Conservation (phyloP, 129 eudicot genomes). For the sunflower (Helianthus annuus) region DNA sequence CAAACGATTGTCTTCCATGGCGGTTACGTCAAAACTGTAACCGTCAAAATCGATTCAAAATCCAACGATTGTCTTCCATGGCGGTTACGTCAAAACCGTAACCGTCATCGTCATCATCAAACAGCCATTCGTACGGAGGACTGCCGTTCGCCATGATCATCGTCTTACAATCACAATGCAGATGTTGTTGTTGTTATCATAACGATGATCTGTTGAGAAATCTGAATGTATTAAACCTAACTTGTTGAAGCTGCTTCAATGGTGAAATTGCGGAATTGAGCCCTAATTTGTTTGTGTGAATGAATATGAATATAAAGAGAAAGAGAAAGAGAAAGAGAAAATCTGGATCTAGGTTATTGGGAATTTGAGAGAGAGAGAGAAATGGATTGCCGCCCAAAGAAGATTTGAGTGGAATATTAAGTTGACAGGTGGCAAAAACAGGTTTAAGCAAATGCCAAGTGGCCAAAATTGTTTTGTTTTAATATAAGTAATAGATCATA, state of each 20-base stretch:
- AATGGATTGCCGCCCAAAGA: no score
- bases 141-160: conserved; percentile 33
- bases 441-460: no score
- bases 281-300: conserved; percentile 28
- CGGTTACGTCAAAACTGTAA: conserved; percentile 11
- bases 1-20: conserved; percentile 12
- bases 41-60: conserved; percentile 12
- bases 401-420: no score
- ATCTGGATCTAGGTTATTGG: no score
- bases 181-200: neutral
- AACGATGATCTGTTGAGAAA: conserved; percentile 9
- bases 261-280: neutral
- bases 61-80: conserved; percentile 14
- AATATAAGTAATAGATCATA: no score
- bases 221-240: no score
- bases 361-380: no score
- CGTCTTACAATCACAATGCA: conserved; percentile 15
- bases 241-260: no score
- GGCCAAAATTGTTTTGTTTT: no score
- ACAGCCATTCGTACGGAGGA: conserved; percentile 18
- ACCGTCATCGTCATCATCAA: conserved; percentile 15
- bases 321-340: no score
- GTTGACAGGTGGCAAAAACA: no score
- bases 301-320: no score
- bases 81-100: conserved; percentile 14